Percentiles rank a stretch among this genome's conserved stretches.
phyloP scores from a whole-genome alignment of 2,329 filamentous ascomycete species.

The Fusarium sambucinum region DNA sequence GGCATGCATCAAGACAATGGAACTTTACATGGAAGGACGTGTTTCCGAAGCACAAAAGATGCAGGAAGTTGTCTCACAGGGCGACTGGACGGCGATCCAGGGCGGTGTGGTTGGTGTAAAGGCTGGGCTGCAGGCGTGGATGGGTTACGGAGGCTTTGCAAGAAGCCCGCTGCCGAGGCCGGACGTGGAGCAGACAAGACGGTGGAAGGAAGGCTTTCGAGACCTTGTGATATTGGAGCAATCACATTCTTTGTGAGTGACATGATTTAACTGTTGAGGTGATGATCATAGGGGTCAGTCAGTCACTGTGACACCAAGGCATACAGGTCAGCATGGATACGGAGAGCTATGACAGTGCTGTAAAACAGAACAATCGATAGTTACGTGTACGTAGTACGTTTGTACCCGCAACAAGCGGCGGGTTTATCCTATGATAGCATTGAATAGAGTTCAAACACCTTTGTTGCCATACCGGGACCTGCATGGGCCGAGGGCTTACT shows the following conservation, averaged over 20 bases:
- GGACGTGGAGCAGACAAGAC: slow-evolving; percentile 60
- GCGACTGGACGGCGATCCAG: slow-evolving; percentile 79
- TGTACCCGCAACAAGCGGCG: slow-evolving; percentile 5
- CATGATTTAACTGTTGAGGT: slow-evolving; percentile 47
- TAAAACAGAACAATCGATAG: neutral
- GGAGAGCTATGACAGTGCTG: slow-evolving; percentile 14
- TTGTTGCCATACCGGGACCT: slow-evolving; percentile 28
- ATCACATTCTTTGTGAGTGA: slow-evolving; percentile 57
- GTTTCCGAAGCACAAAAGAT: slow-evolving; percentile 70
- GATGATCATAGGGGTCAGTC: slow-evolving; percentile 4
- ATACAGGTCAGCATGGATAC: slow-evolving; percentile 6
- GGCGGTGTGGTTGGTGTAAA: slow-evolving; percentile 80
- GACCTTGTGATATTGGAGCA: slow-evolving; percentile 66
- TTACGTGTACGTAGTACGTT: neutral
- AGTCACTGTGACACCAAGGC: slow-evolving; percentile 26
- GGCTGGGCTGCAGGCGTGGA: slow-evolving; percentile 73
- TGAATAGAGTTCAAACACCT: slow-evolving; percentile 1
- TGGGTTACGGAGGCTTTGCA: slow-evolving; percentile 72
- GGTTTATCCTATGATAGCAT: slow-evolving; percentile 11
- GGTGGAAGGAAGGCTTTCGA: slow-evolving; percentile 68
- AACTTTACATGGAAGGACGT: slow-evolving; percentile 70
- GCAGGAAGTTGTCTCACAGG: slow-evolving; percentile 74
- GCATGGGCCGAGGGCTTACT: slow-evolving; percentile 20
- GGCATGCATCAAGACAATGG: slow-evolving; percentile 70
- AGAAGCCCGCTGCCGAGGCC: slow-evolving; percentile 56